These are phyloP conservation scores for Puya raimondii DNA, from an alignment of 176 grass and related monocot species.

Conservation along the genomic window DNA sequence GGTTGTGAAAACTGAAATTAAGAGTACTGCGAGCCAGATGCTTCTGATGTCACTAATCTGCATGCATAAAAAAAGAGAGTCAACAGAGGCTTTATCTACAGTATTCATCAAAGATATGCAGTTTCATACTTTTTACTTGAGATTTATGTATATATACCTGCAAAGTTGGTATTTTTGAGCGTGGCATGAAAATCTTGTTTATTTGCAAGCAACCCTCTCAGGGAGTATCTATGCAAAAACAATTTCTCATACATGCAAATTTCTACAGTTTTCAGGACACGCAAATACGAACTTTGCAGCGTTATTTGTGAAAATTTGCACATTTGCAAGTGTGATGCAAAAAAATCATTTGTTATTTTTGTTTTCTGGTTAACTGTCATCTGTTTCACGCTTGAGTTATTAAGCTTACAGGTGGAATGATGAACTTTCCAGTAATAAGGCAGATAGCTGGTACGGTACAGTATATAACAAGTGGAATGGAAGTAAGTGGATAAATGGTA, in stretches of 20 bases:
- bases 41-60: constrained; percentile 4
- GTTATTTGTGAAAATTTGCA: no score
- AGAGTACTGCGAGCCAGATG: constrained; percentile 25
- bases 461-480: constrained; percentile 69
- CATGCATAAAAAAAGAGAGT: background rate
- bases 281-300: no score
- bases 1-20: background rate
- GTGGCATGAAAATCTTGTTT: background rate
- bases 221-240: no score
- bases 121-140: background rate
- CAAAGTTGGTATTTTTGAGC: no score
- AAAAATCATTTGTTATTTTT: no score
- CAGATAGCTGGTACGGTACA: constrained; percentile 89
- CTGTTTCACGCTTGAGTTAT: background rate
- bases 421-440: constrained; percentile 75
- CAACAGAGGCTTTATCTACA: background rate
- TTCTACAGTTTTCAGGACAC: no score
- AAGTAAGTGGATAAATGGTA: constrained; percentile 83
- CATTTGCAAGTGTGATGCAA: no score
- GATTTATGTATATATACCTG: no score
- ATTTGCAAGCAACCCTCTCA: background rate
- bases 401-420: constrained; percentile 70
- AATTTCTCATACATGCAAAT: no score
- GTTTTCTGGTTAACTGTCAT: background rate
- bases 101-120: background rate